These are phyloP conservation scores for Oxyria digyna DNA, from an alignment of 148 eudicot species.

Conservation along the genomic window DNA sequence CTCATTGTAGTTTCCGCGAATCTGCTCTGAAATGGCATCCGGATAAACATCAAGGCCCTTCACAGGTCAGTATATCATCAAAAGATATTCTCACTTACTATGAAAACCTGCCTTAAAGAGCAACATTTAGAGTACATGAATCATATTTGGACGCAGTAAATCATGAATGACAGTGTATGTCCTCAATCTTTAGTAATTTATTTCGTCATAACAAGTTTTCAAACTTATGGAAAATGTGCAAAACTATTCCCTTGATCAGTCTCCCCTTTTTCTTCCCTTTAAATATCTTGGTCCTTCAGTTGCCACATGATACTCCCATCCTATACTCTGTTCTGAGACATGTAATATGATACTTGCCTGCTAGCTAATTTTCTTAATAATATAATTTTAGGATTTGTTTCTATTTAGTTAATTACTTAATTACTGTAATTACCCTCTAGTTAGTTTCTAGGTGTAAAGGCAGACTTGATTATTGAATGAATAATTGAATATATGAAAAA, in stretches of 20 bases:
- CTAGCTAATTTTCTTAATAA: too few relatives aligned
- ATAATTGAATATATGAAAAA: too few relatives aligned
- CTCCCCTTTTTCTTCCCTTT: not conserved
- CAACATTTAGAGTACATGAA: not conserved
- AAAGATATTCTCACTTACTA: not conserved
- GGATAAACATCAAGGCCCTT: constrained; percentile 78
- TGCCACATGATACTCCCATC: not conserved
- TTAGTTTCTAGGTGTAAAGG: too few relatives aligned
- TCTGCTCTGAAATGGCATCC: constrained; percentile 98
- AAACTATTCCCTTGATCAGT: not conserved
- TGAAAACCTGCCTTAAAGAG: not conserved
- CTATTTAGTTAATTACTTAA: too few relatives aligned
- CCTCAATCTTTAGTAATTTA: not conserved
- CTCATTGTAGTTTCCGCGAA: constrained; percentile 58
- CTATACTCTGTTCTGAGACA: not conserved
- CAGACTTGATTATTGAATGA: too few relatives aligned
- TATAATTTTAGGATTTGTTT: too few relatives aligned
- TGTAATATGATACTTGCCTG: too few relatives aligned
- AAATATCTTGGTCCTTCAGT: not conserved
- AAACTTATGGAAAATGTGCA: not conserved
- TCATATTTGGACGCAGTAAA: not conserved
- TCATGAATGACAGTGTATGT: not conserved
- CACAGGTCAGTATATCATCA: constrained; percentile 47
- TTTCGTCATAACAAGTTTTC: not conserved
- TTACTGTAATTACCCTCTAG: too few relatives aligned